Evolutionary conservation across 2,329 filamentous ascomycete genomes (phyloP), one percentile per base, ranked within the genome.

Genomic region (Scytalidium sp.): DNA sequence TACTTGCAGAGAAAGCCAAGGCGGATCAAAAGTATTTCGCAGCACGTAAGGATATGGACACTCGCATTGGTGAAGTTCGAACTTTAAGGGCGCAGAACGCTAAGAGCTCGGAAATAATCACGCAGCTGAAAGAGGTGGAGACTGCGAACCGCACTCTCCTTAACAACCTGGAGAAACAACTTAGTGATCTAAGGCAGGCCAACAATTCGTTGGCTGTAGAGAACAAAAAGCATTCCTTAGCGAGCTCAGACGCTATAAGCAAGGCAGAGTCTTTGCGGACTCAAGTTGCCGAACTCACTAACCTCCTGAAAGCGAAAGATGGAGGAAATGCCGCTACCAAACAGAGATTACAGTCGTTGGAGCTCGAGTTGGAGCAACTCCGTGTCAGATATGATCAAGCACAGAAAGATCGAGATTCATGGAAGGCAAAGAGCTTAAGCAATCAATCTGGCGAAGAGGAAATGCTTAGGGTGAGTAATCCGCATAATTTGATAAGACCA

Each of bases 21-120:
- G 93, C 93, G 1, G 94, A 99, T 63, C 93, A 97, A 64, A 97
- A 97, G 70, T 99, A 96, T 66, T 97, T 97, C 67, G 90, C 89
- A 1, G 90, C 92, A 8, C 91, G 96, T 77, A 97, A 96, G 66
- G 87, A 92, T 59, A 95, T 93, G 64, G 93, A 97, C 63, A 85
- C 88, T 41, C 81, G 90, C 45, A 87, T 91, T 50, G 78, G 81
- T 51, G 93, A 97, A 70, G 85, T 95, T 43, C 80, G 88, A 58
- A 81, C 85, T 3, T 73, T 97, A 50, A 84, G 90, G 53, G 78
- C 84, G 54, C 92, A 97, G 67, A 95, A 93, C 64, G 79, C 82
- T 43, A 96, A 96, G 70, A 95, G 89, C 50, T 91, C 90, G 0
- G 94, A 97, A 65, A 95, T 97, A 52, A 92, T 99, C 40, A 81